These are phyloP conservation scores for Phytophthora pinifolia DNA, from an alignment of 352 stramenopile genomes.

Conservation along the genomic window DNA sequence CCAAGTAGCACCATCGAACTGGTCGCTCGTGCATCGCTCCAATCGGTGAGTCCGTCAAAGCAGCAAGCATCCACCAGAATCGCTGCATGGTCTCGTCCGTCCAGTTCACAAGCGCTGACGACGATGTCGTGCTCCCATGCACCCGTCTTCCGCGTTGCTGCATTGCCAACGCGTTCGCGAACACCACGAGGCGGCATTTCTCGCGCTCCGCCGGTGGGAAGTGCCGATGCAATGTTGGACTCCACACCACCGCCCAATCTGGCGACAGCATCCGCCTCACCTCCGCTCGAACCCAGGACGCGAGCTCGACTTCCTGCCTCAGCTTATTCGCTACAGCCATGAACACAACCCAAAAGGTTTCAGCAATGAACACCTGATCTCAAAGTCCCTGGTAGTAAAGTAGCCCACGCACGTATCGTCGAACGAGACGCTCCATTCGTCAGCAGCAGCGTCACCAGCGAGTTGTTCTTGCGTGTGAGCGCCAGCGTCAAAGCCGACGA, in stretches of 20 bases:
- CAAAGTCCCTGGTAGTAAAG: not conserved
- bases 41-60: conserved; percentile 4
- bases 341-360: not conserved
- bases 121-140: not conserved
- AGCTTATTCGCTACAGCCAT: conserved; percentile 25
- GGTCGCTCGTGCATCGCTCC: not conserved
- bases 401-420: conserved; percentile 30
- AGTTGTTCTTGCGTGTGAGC: conserved; percentile 45
- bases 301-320: conserved; percentile 22
- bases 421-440: conserved; percentile 51
- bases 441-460: conserved; percentile 44
- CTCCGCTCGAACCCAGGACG: conserved; percentile 38
- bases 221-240: conserved; percentile 40
- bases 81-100: conserved; percentile 6
- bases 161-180: conserved; percentile 45
- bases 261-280: conserved; percentile 50
- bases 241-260: conserved; percentile 65
- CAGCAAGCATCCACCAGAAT: conserved; percentile 15
- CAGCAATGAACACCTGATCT: not conserved
- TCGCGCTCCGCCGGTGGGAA: conserved; percentile 55
- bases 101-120: conserved; percentile 1
- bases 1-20: conserved; percentile 49
- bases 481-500: conserved; percentile 61
- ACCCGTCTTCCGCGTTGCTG: conserved; percentile 3
- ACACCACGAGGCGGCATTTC: conserved; percentile 60